phyloP scores from a whole-genome alignment of 176 grass and related monocot genomes.

The Elymus sibiricus region DNA sequence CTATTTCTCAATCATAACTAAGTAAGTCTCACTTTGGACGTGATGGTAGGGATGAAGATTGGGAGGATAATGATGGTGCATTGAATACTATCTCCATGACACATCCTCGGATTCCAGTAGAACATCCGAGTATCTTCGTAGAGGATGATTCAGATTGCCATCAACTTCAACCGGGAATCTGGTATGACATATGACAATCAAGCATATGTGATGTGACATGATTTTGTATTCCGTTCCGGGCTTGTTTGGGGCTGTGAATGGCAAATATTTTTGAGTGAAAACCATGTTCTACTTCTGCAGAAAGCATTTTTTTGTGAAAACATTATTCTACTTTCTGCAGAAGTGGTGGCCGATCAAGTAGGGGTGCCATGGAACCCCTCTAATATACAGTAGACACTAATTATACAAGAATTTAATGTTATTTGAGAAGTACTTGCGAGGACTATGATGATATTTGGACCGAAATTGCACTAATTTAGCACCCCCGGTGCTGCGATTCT shows the following conservation, averaged over 20 bases:
- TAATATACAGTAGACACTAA: too few relatives aligned
- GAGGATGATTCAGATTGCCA: slow-evolving; percentile 37
- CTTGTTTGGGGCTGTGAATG: too few relatives aligned
- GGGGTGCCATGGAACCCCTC: too few relatives aligned
- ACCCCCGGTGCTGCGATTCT: too few relatives aligned
- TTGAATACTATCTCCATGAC: slow-evolving; percentile 90
- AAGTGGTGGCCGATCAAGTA: too few relatives aligned
- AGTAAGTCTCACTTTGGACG: background rate
- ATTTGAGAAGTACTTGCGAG: too few relatives aligned
- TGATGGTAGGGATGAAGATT: slow-evolving; percentile 62
- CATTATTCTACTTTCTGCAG: too few relatives aligned
- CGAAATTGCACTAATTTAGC: too few relatives aligned
- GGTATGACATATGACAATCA: slow-evolving; percentile 21
- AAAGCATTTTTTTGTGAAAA: too few relatives aligned
- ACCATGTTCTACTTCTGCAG: background rate
- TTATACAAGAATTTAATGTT: too few relatives aligned
- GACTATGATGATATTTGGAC: too few relatives aligned
- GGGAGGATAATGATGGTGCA: slow-evolving; percentile 89
- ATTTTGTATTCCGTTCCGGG: background rate
- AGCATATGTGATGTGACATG: background rate
- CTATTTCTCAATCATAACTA: background rate
- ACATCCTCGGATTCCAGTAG: slow-evolving; percentile 58
- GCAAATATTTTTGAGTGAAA: background rate
- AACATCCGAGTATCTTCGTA: slow-evolving; percentile 55
- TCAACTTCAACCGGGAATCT: slow-evolving; percentile 52